Base-by-base conservation (phyloP, 495 filamentous ascomycete genomes). In the Xylaria intraflava region DNA sequence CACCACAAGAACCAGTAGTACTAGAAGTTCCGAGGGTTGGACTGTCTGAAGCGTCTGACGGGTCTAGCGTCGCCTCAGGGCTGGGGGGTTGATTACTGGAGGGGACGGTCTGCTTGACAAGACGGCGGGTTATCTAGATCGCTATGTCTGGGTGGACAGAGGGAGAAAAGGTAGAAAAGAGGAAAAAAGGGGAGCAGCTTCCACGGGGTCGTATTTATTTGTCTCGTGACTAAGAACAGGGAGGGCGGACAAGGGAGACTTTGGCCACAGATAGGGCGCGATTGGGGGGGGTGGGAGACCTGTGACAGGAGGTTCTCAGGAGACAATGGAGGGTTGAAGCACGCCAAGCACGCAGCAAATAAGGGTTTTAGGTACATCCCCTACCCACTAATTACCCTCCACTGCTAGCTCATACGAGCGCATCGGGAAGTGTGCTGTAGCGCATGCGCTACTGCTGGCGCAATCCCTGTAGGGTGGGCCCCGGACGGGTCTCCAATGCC, bases 121-220 rank as follows among this genome's bases (percentile, higher is more conserved):
- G 57, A 65, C 30, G 43, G 30, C 23, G 29, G 27, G 22, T 19
- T 5, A 19, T 27, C 49, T 52, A 36, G 38, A 27, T 20, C 23
- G 30, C 55, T 58, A 51, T 51, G 53, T 51, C 53, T 58, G 51
- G 53, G 53, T 58, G 56, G 59, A 65, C 57, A 57, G 58, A 38
- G 46, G 51, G 46, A 60, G 54, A 59, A 57, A 54, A 62, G 57
- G 51, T 56, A 59, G 52, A 54, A 62, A 54, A 39, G 59, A 46
- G 49, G 55, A 55, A 59, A 56, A 59, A 50, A 58, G 59, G 59
- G 57, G 46, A 60, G 64, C 54, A 59, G 61, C 58, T 62, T 46
- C 61, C 51, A 52, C 56, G 56, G 59, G 58, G 42, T 53, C 48
- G 61, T 66, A 66, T 66, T 66, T 66, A 66, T 58, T 47, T 66